A percentile compares a stretch with the other conserved stretches of the same genome.
Conservation (phyloP, 805 yeast genomes). For the Jamesozyma piceae region DNA sequence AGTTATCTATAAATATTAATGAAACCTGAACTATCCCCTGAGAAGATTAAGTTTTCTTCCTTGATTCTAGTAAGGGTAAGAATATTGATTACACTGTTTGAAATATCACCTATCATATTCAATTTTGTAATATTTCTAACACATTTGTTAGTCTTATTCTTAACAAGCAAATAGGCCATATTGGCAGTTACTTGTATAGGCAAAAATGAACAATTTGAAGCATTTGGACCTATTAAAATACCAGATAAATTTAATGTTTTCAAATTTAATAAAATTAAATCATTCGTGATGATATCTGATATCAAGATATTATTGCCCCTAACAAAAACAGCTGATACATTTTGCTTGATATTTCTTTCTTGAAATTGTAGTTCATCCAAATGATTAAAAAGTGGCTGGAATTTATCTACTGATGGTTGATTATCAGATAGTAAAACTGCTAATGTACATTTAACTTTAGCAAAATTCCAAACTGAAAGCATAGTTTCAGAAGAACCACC, state of each 20-base stretch:
- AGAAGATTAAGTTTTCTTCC: background rate
- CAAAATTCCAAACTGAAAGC: constrained; percentile 67
- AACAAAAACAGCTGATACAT: constrained; percentile 3
- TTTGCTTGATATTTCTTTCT: background rate
- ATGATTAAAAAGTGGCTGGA: constrained; percentile 10
- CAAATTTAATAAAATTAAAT: constrained; percentile 14
- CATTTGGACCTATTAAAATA: constrained; percentile 7
- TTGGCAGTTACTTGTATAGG: constrained; percentile 17
- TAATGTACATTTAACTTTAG: constrained; percentile 48
- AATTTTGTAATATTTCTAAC: background rate
- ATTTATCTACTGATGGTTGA: constrained; percentile 17
- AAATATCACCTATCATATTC: background rate
- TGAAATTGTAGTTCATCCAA: constrained; percentile 6
- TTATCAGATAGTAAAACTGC: constrained; percentile 27
- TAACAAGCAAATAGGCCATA: constrained; percentile 11
- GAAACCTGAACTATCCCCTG: constrained; percentile 1
- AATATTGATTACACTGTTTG: background rate
- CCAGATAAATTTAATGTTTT: constrained; percentile 8
- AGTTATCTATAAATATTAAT: constrained; percentile 1
- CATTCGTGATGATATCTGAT: constrained; percentile 12
- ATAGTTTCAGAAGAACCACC: constrained; percentile 60
- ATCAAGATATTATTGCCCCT: constrained; percentile 12
- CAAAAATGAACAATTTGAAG: constrained; percentile 3
- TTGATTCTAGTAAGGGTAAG: background rate
- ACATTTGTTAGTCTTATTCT: background rate